phyloP scores from a whole-genome alignment of 768 basidiomycete species.

The Solioccasus polychromus region DNA sequence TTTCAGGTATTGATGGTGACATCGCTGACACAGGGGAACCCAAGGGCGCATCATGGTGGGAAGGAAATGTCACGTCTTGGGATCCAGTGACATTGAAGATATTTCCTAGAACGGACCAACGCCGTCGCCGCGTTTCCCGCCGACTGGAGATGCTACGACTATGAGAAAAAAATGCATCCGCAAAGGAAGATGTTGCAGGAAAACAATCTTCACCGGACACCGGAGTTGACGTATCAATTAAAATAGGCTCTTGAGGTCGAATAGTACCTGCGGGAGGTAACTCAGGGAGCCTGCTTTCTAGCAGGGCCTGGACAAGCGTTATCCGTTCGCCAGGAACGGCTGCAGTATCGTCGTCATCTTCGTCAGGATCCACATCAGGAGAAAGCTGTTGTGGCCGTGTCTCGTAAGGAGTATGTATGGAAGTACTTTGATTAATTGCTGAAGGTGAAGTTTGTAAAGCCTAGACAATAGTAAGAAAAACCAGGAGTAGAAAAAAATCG shows the following conservation, averaged over 20 bases:
- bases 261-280: conserved; percentile 67
- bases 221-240: conserved; percentile 48
- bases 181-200: conserved; percentile 45
- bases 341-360: conserved; percentile 50
- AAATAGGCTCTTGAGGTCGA: conserved; percentile 65
- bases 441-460: conserved; percentile 51
- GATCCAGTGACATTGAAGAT: conserved; percentile 32
- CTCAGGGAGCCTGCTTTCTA: conserved; percentile 77
- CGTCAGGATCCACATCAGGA: conserved; percentile 45
- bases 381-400: conserved; percentile 36
- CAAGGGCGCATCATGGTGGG: conserved; percentile 18
- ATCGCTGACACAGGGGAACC: conserved; percentile 17
- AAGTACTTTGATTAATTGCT: conserved; percentile 20
- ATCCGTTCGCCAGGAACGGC: conserved; percentile 54
- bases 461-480: conserved; percentile 63
- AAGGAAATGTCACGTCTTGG: conserved; percentile 28
- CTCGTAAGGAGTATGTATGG: conserved; percentile 19
- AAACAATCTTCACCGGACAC: conserved; percentile 41
- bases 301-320: conserved; percentile 66
- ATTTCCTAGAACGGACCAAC: conserved; percentile 70
- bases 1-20: conserved; percentile 20
- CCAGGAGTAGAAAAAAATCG: conserved; percentile 60
- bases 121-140: conserved; percentile 48
- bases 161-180: conserved; percentile 38
- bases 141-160: conserved; percentile 31